phyloP scores from a whole-genome alignment of 352 stramenopile genomes.

The Pythium brassicae region DNA sequence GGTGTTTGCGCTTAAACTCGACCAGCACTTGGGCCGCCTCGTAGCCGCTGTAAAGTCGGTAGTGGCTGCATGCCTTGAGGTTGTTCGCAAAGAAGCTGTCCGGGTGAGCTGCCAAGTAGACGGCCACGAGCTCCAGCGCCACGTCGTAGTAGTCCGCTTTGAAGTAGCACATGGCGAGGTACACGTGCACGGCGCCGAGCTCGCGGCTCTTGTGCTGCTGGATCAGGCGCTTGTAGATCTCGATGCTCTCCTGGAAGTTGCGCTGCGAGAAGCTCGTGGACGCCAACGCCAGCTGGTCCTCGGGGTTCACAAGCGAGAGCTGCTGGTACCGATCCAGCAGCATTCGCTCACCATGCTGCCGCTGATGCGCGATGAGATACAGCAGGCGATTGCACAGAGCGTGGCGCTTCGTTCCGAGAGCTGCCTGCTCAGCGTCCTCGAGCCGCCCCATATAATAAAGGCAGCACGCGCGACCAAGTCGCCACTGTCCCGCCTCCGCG shows the following conservation, averaged over 20 bases:
- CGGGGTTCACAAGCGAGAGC: constrained; percentile 20
- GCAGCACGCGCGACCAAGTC: constrained; percentile 48
- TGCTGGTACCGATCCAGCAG: constrained; percentile 78
- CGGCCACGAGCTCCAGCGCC: constrained; percentile 48
- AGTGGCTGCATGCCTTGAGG: constrained; percentile 62
- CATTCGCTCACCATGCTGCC: constrained; percentile 63
- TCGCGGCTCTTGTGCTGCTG: constrained; percentile 22
- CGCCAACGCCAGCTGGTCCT: constrained; percentile 43
- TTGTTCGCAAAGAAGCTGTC: constrained; percentile 72
- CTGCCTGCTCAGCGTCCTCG: constrained; percentile 45
- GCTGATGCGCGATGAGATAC: constrained; percentile 37
- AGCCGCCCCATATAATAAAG: constrained; percentile 44
- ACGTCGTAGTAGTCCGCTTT: constrained; percentile 69
- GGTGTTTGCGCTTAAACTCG: constrained; percentile 52
- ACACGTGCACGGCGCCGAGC: constrained; percentile 47
- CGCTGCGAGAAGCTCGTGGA: constrained; percentile 35
- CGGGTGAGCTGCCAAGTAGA: constrained; percentile 43
- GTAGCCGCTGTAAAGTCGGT: constrained; percentile 43
- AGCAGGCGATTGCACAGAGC: constrained; percentile 50
- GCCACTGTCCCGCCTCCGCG: constrained; percentile 28
- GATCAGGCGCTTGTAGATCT: constrained; percentile 69
- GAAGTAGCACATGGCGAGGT: constrained; percentile 78
- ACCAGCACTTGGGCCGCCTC: constrained; percentile 83
- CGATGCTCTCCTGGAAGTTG: constrained; percentile 61
- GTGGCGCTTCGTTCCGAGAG: constrained; percentile 34